Base-by-base conservation (phyloP, 306 rosid species). In the Dalbergia cochinchinensis region DNA sequence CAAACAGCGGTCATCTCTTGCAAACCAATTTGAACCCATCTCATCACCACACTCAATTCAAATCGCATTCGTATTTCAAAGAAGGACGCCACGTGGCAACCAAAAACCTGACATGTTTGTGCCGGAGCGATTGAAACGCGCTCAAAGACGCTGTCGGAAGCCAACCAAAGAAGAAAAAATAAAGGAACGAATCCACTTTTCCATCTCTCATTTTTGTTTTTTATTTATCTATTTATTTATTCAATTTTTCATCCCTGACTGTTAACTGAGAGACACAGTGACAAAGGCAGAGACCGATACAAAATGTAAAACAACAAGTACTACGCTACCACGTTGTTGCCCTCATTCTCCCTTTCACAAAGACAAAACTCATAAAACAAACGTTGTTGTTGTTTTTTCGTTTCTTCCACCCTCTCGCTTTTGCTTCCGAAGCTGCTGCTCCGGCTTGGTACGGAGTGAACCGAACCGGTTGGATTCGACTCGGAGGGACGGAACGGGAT, bases 391-490 rank as follows among this genome's bases (percentile, higher is more conserved):
- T 13, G 4, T 47, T 47, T 14, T 10, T 5, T 4, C 1, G 22
- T 20, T 20, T 11, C 13, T 14, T 4, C 8, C 50, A 7, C n/a
- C 53, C 14, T 47, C 14, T 9, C 26, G 26, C 31, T 26, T 26
- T 26, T 26, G 31, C 31, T 26, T 26, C 31, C 31, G 31, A 26
- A 26, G 31, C 58, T 33, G 14, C 68, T 14, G 57, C 57, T 81
- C 81, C 69, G 68, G 44, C 76, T 75, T 72, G 51, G 44, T 39
- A 83, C 47, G 75, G 57, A 9, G 26, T 83, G 85, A 86, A 71
- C 86, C 78, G 66, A 42, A 42, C 70, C 71, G 80, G 60, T 80
- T 66, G 67, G 80, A 54, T 80, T 66, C 15, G 39, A 33, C 39
- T 78, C 35, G 11, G 58, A 18, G 79, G 65, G 76, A 78, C 73